Evolutionary conservation across 345 rosid species (phyloP).

Genomic region (Diplotaxis tenuifolia): DNA sequence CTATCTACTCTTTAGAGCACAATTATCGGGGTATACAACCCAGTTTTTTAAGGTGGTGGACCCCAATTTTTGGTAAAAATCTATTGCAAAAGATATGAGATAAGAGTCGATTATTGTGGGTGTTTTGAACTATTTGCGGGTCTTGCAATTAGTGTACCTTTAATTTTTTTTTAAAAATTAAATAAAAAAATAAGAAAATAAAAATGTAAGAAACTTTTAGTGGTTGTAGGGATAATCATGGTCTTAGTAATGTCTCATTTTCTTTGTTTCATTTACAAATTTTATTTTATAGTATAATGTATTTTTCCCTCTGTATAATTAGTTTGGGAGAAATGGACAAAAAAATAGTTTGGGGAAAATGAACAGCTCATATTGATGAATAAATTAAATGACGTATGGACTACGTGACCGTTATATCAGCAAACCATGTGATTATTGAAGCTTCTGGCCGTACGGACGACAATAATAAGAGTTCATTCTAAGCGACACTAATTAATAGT

Average conservation of each 20-base stretch:
- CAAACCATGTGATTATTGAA: slow-evolving; percentile 24
- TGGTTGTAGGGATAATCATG: too few relatives aligned
- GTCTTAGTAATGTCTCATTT: neutral
- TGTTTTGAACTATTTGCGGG: too few relatives aligned
- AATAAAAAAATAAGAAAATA: too few relatives aligned
- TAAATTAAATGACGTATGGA: slow-evolving; percentile 26
- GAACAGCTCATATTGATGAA: slow-evolving; percentile 16
- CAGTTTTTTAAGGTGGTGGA: too few relatives aligned
- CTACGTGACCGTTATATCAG: slow-evolving; percentile 4
- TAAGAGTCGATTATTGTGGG: too few relatives aligned
- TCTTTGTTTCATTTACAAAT: neutral
- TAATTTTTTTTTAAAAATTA: too few relatives aligned
- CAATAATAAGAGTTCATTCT: slow-evolving; percentile 18
- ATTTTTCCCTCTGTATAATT: neutral
- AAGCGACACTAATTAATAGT: neutral
- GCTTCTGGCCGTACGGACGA: slow-evolving; percentile 31
- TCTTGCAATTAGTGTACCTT: too few relatives aligned
- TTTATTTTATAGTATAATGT: neutral
- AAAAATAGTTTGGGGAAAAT: neutral
- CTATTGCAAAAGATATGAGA: too few relatives aligned
- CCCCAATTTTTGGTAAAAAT: too few relatives aligned
- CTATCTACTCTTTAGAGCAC: neutral
- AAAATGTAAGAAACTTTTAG: too few relatives aligned
- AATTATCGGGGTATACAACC: too few relatives aligned
- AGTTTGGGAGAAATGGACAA: neutral